Conservation (phyloP, 2,329 filamentous ascomycete genomes). For the Calonectria leucothoes region DNA sequence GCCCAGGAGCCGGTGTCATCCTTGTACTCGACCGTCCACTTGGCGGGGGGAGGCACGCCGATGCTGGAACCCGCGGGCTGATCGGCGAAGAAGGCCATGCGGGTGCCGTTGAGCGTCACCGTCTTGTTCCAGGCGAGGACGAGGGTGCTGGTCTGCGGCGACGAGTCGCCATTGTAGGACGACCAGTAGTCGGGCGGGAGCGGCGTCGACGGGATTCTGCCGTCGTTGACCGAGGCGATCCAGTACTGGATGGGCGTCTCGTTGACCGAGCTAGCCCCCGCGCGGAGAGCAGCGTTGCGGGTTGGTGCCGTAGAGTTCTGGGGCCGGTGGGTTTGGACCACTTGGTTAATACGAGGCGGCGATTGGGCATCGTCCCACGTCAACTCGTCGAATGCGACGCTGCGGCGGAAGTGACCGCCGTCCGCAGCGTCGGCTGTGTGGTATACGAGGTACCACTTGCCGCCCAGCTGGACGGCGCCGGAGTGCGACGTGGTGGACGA, state of each 20-base stretch:
- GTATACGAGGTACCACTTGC: slow-evolving; percentile 47
- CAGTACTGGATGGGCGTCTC: slow-evolving; percentile 52
- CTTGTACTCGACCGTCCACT: slow-evolving; percentile 7
- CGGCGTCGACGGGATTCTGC: slow-evolving; percentile 43
- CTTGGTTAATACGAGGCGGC: slow-evolving; percentile 42
- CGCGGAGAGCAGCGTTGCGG: slow-evolving; percentile 48
- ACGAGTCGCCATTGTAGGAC: slow-evolving; percentile 46
- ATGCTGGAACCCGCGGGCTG: slow-evolving; percentile 43
- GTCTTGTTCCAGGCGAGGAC: slow-evolving; percentile 45
- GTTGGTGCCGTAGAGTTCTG: slow-evolving; percentile 37
- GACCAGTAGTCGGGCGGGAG: slow-evolving; percentile 53
- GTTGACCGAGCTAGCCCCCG: slow-evolving; percentile 36
- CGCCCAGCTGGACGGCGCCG: slow-evolving; percentile 45
- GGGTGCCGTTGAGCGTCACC: slow-evolving; percentile 44
- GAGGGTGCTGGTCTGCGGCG: slow-evolving; percentile 45
- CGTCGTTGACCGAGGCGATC: slow-evolving; percentile 49
- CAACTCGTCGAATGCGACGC: slow-evolving; percentile 48
- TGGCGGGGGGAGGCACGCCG: slow-evolving; percentile 43
- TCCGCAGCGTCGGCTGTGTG: slow-evolving; percentile 49
- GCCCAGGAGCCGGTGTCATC: not conserved
- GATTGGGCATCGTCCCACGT: slow-evolving; percentile 45
- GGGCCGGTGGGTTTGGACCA: slow-evolving; percentile 45
- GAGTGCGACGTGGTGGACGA: slow-evolving; percentile 52
- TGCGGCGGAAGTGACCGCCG: slow-evolving; percentile 51
- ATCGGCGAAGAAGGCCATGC: slow-evolving; percentile 47